Base-by-base conservation (phyloP, 2,329 filamentous ascomycete genomes). In the Alternaria brassicicola region DNA sequence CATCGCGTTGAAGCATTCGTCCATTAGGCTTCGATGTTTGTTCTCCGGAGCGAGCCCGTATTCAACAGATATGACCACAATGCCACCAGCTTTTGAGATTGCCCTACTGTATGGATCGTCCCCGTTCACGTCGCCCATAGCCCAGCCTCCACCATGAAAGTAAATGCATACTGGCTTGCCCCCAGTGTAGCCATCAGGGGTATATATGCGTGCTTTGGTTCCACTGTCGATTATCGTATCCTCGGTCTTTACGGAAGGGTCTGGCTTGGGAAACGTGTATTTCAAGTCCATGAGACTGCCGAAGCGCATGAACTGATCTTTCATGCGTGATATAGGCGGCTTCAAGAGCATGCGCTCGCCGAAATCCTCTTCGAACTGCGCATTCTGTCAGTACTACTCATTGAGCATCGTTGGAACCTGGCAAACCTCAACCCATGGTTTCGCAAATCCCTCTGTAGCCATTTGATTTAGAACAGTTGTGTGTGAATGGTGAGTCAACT, bases 141-240 rank as follows among this genome's bases (percentile, higher is more conserved):
- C 73, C 75, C 75, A 78, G 5, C 76, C 76, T 36, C 76, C 76
- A 30, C 76, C 70, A 60, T 78, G 76, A 33, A 64, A 74, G 42
- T 76, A 78, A 13, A 78, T 54, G 26, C 75, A 71, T 7, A 74
- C 67, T 6, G 76, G 75, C 21, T 69, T 77, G 15, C 61, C 64
- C 9, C 69, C 68, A 7, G 51, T 56, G 35, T 76, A 75, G 6
- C 65, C 67, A 26, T 69, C 51, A 3, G 76, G 76, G 1, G 69
- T 77, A 49, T 78, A 78, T n/a, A 77, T 65, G 26, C 76, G 71
- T 2, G 76, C 61, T 53, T 72, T 73, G 7, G 74, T 51, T 0
- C 68, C 73, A 28, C 63, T 59, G 3, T 64, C 55, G 15, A 71
- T 74, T 7, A 59, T 61, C 21, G 43, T 65, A 31, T 78, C 75